Conservation (phyloP, 2,329 filamentous ascomycete species). For the Cryphonectria carpinicola region DNA sequence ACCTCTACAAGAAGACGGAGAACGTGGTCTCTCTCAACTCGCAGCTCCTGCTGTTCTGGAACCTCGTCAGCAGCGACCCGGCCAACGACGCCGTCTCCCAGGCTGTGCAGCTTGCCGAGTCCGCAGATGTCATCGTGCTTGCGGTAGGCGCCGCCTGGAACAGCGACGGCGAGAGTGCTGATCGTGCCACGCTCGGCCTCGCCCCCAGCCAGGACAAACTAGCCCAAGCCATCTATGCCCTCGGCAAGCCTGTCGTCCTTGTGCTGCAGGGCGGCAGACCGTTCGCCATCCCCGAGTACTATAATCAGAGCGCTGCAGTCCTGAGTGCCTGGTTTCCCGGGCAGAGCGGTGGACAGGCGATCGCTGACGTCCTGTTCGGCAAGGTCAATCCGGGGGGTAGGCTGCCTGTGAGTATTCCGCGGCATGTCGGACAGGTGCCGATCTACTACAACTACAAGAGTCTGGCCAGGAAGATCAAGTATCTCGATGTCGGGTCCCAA, state of each 20-base stretch:
- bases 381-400: slow-evolving; percentile 38
- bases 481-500: slow-evolving; percentile 38
- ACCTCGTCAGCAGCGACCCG: slow-evolving; percentile 43
- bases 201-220: slow-evolving; percentile 43
- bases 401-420: slow-evolving; percentile 41
- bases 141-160: slow-evolving; percentile 49
- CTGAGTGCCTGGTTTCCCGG: slow-evolving; percentile 43
- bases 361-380: slow-evolving; percentile 43
- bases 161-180: slow-evolving; percentile 48
- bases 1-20: slow-evolving; percentile 43
- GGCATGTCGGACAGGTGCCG: slow-evolving; percentile 41
- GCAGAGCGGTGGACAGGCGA: slow-evolving; percentile 41
- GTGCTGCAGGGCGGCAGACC: slow-evolving; percentile 47
- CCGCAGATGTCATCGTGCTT: slow-evolving; percentile 45
- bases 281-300: slow-evolving; percentile 45
- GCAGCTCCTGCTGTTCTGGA: slow-evolving; percentile 49
- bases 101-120: slow-evolving; percentile 40
- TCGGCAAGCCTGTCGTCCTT: slow-evolving; percentile 46
- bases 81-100: slow-evolving; percentile 35
- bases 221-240: slow-evolving; percentile 41
- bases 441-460: slow-evolving; percentile 42
- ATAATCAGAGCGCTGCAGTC: slow-evolving; percentile 44
- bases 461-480: slow-evolving; percentile 36
- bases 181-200: slow-evolving; percentile 44
- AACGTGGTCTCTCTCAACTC: slow-evolving; percentile 47